Evolutionary conservation across 202 grass and related monocot species (phyloP).

Genomic region (Digitaria exilis): DNA sequence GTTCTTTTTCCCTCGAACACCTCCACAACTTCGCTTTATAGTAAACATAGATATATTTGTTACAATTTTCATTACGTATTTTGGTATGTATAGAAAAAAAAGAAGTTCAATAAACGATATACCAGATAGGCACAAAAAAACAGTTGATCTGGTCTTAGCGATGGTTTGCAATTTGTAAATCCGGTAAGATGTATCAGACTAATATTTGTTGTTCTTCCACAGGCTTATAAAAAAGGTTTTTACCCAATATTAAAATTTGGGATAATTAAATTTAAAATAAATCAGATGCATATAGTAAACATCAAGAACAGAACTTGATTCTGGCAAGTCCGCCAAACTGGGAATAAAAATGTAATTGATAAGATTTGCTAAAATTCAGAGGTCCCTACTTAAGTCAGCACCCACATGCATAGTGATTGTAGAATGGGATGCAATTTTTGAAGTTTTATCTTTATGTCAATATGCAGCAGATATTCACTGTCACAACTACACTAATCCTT

Average conservation of each 20-base stretch:
- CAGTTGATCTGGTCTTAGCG: neutral
- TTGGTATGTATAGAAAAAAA: neutral
- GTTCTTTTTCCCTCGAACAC: too few relatives aligned
- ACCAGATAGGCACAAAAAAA: neutral
- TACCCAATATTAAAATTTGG: neutral
- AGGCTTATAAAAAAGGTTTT: neutral
- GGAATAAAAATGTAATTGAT: neutral
- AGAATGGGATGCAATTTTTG: neutral
- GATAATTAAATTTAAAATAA: neutral
- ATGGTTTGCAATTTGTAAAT: neutral
- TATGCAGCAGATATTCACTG: neutral
- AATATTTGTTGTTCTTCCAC: neutral
- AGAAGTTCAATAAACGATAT: neutral
- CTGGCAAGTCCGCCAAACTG: neutral
- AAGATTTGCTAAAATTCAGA: neutral
- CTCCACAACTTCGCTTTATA: neutral
- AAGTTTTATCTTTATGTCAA: neutral
- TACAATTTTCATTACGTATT: neutral
- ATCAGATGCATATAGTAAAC: neutral
- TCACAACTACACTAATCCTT: neutral
- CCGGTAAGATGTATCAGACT: neutral
- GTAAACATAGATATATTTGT: neutral
- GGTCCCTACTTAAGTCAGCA: neutral
- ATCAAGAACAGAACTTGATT: slow-evolving; percentile 3
- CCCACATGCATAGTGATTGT: neutral